These are phyloP conservation scores for Metrosideros polymorpha DNA, from an alignment of 441 rosid genomes.

Conservation along the genomic window DNA sequence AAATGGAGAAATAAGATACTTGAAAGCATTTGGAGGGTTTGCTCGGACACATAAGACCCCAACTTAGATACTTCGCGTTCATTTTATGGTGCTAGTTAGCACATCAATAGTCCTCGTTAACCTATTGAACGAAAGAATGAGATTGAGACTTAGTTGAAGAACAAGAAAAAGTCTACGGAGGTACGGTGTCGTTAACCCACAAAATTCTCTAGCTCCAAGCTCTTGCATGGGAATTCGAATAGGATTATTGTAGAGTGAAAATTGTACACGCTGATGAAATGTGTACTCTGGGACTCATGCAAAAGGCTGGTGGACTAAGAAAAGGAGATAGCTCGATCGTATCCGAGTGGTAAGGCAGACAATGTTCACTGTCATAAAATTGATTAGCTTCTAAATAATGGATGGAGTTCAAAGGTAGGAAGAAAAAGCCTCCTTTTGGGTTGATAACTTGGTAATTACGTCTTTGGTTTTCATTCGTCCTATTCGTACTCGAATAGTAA, in stretches of 20 bases:
- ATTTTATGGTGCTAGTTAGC: neutral
- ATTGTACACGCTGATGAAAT: neutral
- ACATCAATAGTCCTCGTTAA: neutral
- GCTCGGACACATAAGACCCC: neutral
- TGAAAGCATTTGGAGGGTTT: neutral
- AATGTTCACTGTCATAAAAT: neutral
- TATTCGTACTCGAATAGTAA: neutral
- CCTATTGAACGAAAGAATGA: neutral
- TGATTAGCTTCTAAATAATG: neutral
- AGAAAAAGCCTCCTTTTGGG: neutral
- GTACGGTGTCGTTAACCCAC: neutral
- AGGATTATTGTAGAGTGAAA: neutral
- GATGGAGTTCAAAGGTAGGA: neutral
- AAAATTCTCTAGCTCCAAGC: neutral
- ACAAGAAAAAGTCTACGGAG: neutral
- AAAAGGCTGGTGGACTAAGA: neutral
- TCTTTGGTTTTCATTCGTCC: neutral
- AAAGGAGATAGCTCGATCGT: neutral
- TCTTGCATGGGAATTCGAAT: neutral
- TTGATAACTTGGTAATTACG: neutral
- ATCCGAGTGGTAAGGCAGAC: neutral
- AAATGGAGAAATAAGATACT: neutral
- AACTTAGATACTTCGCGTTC: neutral
- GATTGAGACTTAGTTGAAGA: neutral
- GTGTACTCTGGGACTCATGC: neutral